Base-by-base conservation (phyloP, 495 filamentous ascomycete species). In the Oidiodendron maius region DNA sequence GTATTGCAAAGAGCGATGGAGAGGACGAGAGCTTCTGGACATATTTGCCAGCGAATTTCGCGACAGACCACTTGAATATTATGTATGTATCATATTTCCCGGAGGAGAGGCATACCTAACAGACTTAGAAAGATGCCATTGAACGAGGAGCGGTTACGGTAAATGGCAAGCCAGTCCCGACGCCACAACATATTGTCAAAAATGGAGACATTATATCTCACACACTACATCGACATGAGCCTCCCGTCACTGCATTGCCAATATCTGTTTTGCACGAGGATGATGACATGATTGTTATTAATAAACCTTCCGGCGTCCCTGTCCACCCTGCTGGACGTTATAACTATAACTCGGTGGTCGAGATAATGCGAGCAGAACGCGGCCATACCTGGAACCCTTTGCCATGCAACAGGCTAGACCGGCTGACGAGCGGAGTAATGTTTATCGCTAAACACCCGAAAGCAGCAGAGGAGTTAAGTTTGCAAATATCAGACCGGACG, bases 271-370 rank as follows among this genome's bases (percentile, higher is more conserved):
- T 97, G 30, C 84, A 94, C 62, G 93, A 98, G 66, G 87, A 94
- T 56, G 80, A 94, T 13, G 82, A 87, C 50, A 80, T 97, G 67
- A 82, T 97, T 24, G 90, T 96, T 44, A 95, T 98, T 60, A 89
- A 95, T 68, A 98, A 98, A 66, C 93, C 93, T 1, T 83, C 93
- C 17, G 93, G 93, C 10, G 77, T 98, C 16, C 93, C 93, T 0
- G 93, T 98, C 0, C 93, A 98, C 65, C 83, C 93, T 13, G 91
- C 93, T 10, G 93, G 93, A 11, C 82, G 93, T 17, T 98, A 98
- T 67, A 86, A 91, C 64, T 95, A 84, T 72, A 97, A 98, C 65
- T 86, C 87, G 1, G 74, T 98, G 34, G 74, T 95, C 17, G 91
- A 98, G 70, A 95, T 98, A 53, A 82, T 98, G 76, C 84, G 86